Base-by-base conservation (phyloP, 2,329 filamentous ascomycete genomes). In the Neospermospora avenae region DNA sequence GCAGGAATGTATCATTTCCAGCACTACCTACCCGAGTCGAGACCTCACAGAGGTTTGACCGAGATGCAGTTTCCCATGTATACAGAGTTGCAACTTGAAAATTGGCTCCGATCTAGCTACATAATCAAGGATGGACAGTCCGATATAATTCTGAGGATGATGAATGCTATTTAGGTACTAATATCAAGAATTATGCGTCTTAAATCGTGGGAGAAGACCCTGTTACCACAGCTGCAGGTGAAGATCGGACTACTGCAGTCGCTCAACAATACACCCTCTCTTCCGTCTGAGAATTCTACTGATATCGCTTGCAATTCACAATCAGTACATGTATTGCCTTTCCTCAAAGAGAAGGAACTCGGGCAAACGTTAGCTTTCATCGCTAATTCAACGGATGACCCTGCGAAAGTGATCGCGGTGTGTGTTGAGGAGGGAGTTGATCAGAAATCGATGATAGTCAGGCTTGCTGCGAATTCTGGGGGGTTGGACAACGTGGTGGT, bases 371-470 rank as follows among this genome's bases (percentile, higher is more conserved):
- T 63, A 42, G 60, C 57, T 22, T 63, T 57, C 44, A 44, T 63
- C 42, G 59, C 60, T 25, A 63, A 49, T 51, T 42, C 57, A 7
- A 63, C 59, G 34, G 57, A 63, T 57, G 57, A 58, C 13, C 60
- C 57, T 18, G 60, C 48, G 18, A 49, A 60, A 18, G 57, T 63
- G 14, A 28, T 58, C 22, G 60, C 60, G n/a, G 45, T 60, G 39
- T 49, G 45, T 57, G 28, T 63, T 51, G 25, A 57, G 28, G 52
- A 63, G 11, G 41, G n/a, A 31, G 31, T 22, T 3, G 24, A 39
- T 44, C 45, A 53, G n/a, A n/a, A 28, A 28, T 31, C 25, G 20
- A 54, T 63, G 53, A 60, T 37, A 5, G 48, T 63, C 57, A 20
- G 44, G 20, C 41, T 63, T 35, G 60, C 60, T 51, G 57, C 60